phyloP scores from a whole-genome alignment of 306 rosid genomes.

The Sechiopsis laciniata region DNA sequence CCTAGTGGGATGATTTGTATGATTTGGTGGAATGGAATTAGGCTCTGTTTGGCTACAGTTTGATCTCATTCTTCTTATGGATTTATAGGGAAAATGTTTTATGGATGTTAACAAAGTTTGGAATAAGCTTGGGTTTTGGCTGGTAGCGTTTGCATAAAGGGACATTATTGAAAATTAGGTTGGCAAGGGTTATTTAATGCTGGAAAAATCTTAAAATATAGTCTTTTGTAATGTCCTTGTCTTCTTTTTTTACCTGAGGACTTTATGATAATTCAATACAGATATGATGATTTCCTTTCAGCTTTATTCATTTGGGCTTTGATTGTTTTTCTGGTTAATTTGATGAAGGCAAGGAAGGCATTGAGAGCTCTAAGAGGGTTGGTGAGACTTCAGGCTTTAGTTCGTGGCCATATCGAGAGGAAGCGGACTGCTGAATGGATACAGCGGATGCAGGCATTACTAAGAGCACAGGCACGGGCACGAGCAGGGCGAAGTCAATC shows the following conservation, averaged over 20 bases:
- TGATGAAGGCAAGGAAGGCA: constrained; percentile 72
- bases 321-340: background rate
- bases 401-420: constrained; percentile 75
- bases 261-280: constrained; percentile 7
- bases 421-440: constrained; percentile 56
- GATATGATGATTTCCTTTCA: background rate
- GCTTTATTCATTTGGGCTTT: background rate
- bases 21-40: constrained; percentile 2
- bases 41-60: constrained; percentile 16
- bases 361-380: constrained; percentile 73
- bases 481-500: constrained; percentile 36
- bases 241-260: constrained; percentile 22
- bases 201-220: background rate
- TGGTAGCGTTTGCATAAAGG: background rate
- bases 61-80: background rate
- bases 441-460: constrained; percentile 48
- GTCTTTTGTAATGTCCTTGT: constrained; percentile 38
- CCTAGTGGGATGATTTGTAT: background rate
- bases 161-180: background rate
- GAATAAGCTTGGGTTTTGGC: background rate
- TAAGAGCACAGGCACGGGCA: constrained; percentile 50
- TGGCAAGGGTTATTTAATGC: constrained; percentile 18
- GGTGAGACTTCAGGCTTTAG: constrained; percentile 80
- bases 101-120: background rate
- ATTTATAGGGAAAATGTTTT: background rate